These are phyloP conservation scores for Trichophyton simii DNA, from an alignment of 2,329 filamentous ascomycete species.

Conservation along the genomic window DNA sequence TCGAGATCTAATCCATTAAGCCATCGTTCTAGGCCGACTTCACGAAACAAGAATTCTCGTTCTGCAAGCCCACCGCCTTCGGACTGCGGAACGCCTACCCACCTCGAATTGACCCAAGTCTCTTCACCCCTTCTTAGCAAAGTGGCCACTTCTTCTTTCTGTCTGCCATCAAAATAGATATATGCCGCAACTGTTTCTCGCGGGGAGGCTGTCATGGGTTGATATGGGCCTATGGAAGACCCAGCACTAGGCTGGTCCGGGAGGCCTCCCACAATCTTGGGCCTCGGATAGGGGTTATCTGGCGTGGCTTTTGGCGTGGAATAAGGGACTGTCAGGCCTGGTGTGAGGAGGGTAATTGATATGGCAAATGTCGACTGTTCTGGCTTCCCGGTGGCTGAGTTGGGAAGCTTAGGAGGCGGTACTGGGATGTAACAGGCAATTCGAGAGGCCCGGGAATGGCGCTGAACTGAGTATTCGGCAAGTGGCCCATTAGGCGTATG, in stretches of 20 bases:
- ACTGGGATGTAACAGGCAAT: slow-evolving; percentile 98
- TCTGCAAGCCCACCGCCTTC: slow-evolving; percentile 92
- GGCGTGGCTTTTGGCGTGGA: slow-evolving; percentile 71
- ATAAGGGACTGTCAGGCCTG: slow-evolving; percentile 80
- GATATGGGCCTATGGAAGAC: slow-evolving; percentile 64
- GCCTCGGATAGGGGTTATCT: slow-evolving; percentile 65
- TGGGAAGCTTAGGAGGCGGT: slow-evolving; percentile 67
- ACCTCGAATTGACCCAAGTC: slow-evolving; percentile 97
- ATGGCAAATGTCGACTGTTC: slow-evolving; percentile 96
- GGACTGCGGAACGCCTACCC: slow-evolving; percentile 84
- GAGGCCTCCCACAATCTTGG: slow-evolving; percentile 65
- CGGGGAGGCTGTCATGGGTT: slow-evolving; percentile 78
- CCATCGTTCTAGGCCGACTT: slow-evolving; percentile 92
- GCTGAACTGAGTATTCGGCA: slow-evolving; percentile 87
- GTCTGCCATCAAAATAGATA: slow-evolving; percentile 93
- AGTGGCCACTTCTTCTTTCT: slow-evolving; percentile 94
- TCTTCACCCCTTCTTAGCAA: slow-evolving; percentile 84
- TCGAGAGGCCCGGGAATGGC: slow-evolving; percentile 76
- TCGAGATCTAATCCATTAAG: slow-evolving; percentile 92
- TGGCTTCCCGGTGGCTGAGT: slow-evolving; percentile 57
- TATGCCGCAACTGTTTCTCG: slow-evolving; percentile 98
- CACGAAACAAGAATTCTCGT: slow-evolving; percentile 90
- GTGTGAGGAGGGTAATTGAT: slow-evolving; percentile 87
- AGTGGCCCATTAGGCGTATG: slow-evolving; percentile 71
- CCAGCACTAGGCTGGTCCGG: slow-evolving; percentile 36